These are phyloP conservation scores for Penicillium robsamsonii DNA, from an alignment of 495 filamentous ascomycete species.

Conservation along the genomic window DNA sequence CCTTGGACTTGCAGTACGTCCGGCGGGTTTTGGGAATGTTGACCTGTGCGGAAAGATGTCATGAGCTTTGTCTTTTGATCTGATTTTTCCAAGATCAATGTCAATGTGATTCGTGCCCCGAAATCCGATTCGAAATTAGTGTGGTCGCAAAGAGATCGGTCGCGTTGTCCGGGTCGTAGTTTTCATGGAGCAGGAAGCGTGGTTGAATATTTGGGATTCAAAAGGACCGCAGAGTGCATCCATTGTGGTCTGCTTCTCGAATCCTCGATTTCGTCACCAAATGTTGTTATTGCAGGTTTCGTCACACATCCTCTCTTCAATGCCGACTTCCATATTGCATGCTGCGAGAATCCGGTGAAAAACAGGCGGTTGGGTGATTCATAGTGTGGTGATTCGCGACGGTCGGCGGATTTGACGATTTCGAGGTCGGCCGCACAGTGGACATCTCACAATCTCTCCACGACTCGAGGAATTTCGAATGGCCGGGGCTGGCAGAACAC, in stretches of 20 bases:
- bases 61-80: conserved; percentile 27
- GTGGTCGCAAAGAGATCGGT: conserved; percentile 10
- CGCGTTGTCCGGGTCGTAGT: neutral
- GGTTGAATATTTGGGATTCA: neutral
- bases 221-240: neutral
- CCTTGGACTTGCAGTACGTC: conserved; percentile 93
- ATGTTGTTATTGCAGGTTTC: conserved; percentile 1
- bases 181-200: neutral
- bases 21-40: conserved; percentile 89
- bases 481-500: conserved; percentile 23
- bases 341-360: neutral
- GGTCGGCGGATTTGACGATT: conserved; percentile 20
- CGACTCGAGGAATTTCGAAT: conserved; percentile 11
- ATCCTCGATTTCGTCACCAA: neutral
- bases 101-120: conserved; percentile 9
- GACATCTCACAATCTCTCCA: conserved; percentile 18
- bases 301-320: neutral
- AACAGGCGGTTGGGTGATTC: neutral
- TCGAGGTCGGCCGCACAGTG: conserved; percentile 26
- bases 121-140: conserved; percentile 16
- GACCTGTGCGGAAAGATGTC: conserved; percentile 53
- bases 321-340: neutral
- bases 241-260: neutral
- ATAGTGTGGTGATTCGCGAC: conserved; percentile 6
- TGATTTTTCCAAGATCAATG: conserved; percentile 7